Evolutionary conservation across 2,329 filamentous ascomycete species (phyloP), one percentile per base, ranked within the genome.

Genomic region (Talaromyces sp.): DNA sequence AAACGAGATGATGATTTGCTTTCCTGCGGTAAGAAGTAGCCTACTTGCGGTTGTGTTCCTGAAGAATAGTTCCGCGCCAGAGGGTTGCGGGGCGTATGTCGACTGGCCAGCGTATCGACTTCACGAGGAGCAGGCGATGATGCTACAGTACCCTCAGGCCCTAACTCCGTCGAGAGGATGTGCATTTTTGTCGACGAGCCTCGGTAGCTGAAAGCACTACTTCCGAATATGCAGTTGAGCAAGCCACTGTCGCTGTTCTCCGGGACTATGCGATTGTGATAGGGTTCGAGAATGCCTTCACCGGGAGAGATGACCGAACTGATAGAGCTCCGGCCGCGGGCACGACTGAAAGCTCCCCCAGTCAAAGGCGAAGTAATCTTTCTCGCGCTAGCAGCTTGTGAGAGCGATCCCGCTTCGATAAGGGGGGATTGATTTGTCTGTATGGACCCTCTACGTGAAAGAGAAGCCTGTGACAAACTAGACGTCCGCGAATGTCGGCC

Each of bases 121-220:
- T 71, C 70, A 54, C 66, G 66, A 17, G 35, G 61, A 39, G 62
- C 52, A n/a, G 74, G 72, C 5, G 74, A 75, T 13, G 69, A 67
- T 33, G 67, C 71, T 6, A 70, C 61, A 8, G 69, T 68, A 19
- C 67, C 67, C 33, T 70, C 70, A 6, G 73, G 66, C 31, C 78
- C 75, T 49, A 74, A 74, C 67, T 80, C 77, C 2, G 77, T 74
- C 25, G 80, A 80, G 67, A 87, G 80, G 62, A 87, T 83, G 71
- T 87, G 85, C 72, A 87, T 82, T 72, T 87, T 87, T 52, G 85
- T 87, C 27, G 84, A 86, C 9, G 84, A 83, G n/a, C 84, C 84
- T 47, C 83, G 78, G 70, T 86, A 86, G 67, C 81, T 84, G 71
- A 86, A 84, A 45, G 83, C 82, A 62, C 82, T 82, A 67, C 84